These are phyloP conservation scores for Candida stauntonica DNA, from an alignment of 805 yeast species.

Conservation along the genomic window DNA sequence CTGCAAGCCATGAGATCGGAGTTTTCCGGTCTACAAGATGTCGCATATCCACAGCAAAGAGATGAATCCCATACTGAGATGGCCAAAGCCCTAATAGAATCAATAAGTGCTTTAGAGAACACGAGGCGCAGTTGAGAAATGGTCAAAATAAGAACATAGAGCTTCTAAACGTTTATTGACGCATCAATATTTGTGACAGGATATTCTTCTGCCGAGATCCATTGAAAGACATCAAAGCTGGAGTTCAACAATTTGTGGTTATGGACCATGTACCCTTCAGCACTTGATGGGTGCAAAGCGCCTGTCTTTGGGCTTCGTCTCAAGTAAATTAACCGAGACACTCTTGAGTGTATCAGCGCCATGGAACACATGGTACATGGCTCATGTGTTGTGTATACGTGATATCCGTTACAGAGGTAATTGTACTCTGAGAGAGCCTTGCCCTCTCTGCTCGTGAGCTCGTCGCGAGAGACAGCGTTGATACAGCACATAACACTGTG, in stretches of 20 bases:
- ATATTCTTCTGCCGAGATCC: slow-evolving; percentile 43
- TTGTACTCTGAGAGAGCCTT: slow-evolving; percentile 11
- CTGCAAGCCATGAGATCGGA: slow-evolving; percentile 19
- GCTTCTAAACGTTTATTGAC: slow-evolving; percentile 20
- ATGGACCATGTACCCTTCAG: slow-evolving; percentile 70
- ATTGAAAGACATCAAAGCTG: slow-evolving; percentile 78
- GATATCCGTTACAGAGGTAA: slow-evolving; percentile 72
- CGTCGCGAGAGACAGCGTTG: slow-evolving; percentile 53
- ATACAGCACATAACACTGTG: slow-evolving; percentile 80
- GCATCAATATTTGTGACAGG: slow-evolving; percentile 22
- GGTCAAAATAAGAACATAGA: slow-evolving; percentile 1
- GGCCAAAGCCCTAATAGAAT: slow-evolving; percentile 15
- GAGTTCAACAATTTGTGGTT: slow-evolving; percentile 75
- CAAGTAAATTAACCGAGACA: slow-evolving; percentile 62
- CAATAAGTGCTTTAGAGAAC: no score
- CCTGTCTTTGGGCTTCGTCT: slow-evolving; percentile 47
- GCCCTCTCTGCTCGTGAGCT: slow-evolving; percentile 37
- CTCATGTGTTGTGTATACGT: slow-evolving; percentile 88
- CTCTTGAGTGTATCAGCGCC: slow-evolving; percentile 92
- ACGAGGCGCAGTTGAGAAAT: slow-evolving; percentile 15
- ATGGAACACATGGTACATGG: slow-evolving; percentile 96
- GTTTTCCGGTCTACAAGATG: slow-evolving; percentile 17
- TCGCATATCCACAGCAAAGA: slow-evolving; percentile 16
- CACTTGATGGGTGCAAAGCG: slow-evolving; percentile 51
- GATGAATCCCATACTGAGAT: slow-evolving; percentile 3